A percentile compares a stretch with the other conserved stretches of the same genome.
Evolutionary conservation across 352 stramenopile species (phyloP).

Genomic region (Phytophthora tentaculata): DNA sequence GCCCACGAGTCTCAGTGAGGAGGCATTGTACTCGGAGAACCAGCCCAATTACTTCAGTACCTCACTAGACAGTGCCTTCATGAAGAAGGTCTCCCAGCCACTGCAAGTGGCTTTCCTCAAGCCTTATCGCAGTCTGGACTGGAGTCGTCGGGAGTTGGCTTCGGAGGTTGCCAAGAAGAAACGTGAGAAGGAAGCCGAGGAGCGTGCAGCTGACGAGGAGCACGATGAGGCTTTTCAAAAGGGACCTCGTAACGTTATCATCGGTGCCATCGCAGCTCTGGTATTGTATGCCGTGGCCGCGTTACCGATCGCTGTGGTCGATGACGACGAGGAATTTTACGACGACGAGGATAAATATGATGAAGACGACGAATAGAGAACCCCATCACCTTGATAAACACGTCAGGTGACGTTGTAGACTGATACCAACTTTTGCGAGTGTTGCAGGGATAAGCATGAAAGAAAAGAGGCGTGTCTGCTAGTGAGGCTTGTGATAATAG

Average conservation of each 20-base stretch:
- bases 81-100: slow-evolving; percentile 67
- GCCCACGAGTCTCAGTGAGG: slow-evolving; percentile 44
- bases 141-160: slow-evolving; percentile 76
- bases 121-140: slow-evolving; percentile 86
- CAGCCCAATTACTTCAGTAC: slow-evolving; percentile 70
- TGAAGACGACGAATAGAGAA: slow-evolving; percentile 37
- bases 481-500: slow-evolving; percentile 1
- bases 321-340: slow-evolving; percentile 49
- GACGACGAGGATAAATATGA: slow-evolving; percentile 52
- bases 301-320: slow-evolving; percentile 46
- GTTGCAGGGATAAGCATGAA: too few relatives aligned
- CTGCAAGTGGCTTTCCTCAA: slow-evolving; percentile 75
- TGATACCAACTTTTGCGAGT: slow-evolving; percentile 3
- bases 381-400: neutral
- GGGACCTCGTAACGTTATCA: slow-evolving; percentile 79
- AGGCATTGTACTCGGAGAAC: slow-evolving; percentile 74
- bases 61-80: slow-evolving; percentile 57
- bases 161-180: slow-evolving; percentile 63
- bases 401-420: neutral
- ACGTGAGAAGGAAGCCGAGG: slow-evolving; percentile 38
- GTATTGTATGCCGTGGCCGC: slow-evolving; percentile 76
- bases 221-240: slow-evolving; percentile 67
- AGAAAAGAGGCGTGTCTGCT: too few relatives aligned
- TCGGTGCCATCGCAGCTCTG: slow-evolving; percentile 73
- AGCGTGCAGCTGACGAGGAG: slow-evolving; percentile 19